A percentile compares a stretch with the other conserved stretches of the same genome.
Evolutionary conservation across 2,329 filamentous ascomycete genomes (phyloP).

Genomic region (Aspergillus thermomutatus): DNA sequence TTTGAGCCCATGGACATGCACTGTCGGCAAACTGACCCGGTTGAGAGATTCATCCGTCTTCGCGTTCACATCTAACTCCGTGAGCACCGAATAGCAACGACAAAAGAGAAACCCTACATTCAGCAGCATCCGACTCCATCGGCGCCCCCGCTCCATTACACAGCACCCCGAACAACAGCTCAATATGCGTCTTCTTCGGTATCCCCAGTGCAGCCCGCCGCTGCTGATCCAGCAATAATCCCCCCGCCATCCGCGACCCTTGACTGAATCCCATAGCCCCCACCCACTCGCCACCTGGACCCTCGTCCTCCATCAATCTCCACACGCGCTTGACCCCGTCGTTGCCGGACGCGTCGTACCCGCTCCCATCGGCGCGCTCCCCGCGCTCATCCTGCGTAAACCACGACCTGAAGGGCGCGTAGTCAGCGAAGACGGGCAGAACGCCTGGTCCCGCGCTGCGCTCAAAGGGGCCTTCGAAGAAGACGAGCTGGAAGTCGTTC

Average conservation of each 20-base stretch:
- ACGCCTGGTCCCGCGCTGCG: slow-evolving; percentile 17
- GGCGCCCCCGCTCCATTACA: slow-evolving; percentile 18
- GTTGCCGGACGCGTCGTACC: slow-evolving; percentile 11
- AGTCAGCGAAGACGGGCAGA: slow-evolving; percentile 18
- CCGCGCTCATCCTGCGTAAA: slow-evolving; percentile 11
- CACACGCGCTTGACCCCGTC: slow-evolving; percentile 19
- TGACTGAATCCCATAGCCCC: slow-evolving; percentile 22
- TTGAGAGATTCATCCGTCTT: neutral
- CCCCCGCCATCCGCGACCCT: slow-evolving; percentile 15
- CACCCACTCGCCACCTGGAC: slow-evolving; percentile 13
- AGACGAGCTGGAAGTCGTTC: slow-evolving; percentile 16
- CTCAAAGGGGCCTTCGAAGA: slow-evolving; percentile 18
- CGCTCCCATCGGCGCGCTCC: slow-evolving; percentile 15
- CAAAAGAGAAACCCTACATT: slow-evolving; percentile 7
- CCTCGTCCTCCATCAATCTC: slow-evolving; percentile 14
- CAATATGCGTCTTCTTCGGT: neutral
- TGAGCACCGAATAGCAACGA: neutral
- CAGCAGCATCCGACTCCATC: slow-evolving; percentile 18
- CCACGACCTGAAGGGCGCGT: slow-evolving; percentile 18
- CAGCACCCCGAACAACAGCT: slow-evolving; percentile 16
- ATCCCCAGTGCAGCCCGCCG: slow-evolving; percentile 4
- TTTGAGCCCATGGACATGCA: slow-evolving; percentile 20
- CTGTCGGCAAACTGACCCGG: slow-evolving; percentile 12
- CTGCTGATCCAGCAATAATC: slow-evolving; percentile 20
- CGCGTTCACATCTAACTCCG: neutral